A percentile compares a stretch with the other conserved stretches of the same genome.
Conservation (phyloP, 2,329 filamentous ascomycete species). For the Fusarium sp. region DNA sequence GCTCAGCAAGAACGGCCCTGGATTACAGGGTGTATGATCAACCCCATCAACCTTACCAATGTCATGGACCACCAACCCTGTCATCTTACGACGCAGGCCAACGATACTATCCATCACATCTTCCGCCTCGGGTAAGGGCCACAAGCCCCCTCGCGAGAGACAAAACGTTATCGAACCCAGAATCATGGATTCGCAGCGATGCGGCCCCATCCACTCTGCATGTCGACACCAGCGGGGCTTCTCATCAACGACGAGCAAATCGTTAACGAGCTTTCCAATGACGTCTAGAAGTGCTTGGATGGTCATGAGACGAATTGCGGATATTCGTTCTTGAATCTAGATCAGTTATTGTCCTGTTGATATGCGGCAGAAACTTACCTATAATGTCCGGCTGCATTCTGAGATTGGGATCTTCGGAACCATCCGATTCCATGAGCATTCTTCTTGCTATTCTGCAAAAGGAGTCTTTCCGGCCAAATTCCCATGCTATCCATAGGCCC, state of each 20-base stretch:
- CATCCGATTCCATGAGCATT: neutral
- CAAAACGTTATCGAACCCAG: slow-evolving; percentile 43
- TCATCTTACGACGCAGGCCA: neutral
- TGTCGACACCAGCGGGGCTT: slow-evolving; percentile 50
- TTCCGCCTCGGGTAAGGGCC: neutral
- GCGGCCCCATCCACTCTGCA: slow-evolving; percentile 50
- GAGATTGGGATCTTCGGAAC: neutral
- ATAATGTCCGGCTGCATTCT: neutral
- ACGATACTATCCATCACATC: neutral
- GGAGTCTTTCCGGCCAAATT: neutral
- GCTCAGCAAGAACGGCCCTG: neutral
- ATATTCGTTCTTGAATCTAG: neutral
- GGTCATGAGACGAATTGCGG: neutral
- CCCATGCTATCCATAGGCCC: neutral
- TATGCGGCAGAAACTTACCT: fast-evolving
- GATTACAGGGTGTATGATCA: neutral
- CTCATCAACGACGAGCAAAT: slow-evolving; percentile 35
- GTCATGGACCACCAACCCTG: neutral
- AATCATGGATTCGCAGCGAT: slow-evolving; percentile 54
- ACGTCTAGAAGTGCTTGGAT: neutral
- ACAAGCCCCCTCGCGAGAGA: neutral
- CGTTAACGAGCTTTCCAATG: neutral
- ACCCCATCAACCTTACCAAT: neutral
- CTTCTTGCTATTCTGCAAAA: neutral
- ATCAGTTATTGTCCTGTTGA: fast-evolving